Conservation (phyloP, 352 stramenopile genomes). For the Peronosclerospora sorghi region DNA sequence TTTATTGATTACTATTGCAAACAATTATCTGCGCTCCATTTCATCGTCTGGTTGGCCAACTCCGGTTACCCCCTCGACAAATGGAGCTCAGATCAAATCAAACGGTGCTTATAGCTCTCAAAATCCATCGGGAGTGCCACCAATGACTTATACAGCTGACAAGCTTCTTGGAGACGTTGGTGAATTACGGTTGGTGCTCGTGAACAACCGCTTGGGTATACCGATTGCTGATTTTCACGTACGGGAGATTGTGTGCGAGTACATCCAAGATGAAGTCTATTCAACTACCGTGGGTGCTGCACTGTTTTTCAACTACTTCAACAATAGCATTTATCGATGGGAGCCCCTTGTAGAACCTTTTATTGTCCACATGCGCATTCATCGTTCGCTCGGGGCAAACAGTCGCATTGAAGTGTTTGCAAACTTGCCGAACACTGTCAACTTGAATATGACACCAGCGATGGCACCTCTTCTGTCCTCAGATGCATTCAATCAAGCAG, state of each 20-base stretch:
- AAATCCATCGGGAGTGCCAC: not conserved
- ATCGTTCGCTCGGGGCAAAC: conserved; percentile 58
- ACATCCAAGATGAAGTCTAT: conserved; percentile 77
- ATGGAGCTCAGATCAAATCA: not conserved
- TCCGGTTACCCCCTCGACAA: conserved; percentile 3
- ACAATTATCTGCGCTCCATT: conserved; percentile 73
- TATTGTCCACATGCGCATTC: conserved; percentile 60
- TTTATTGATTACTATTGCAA: conserved; percentile 73
- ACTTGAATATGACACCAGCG: conserved; percentile 80
- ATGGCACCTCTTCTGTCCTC: conserved; percentile 80
- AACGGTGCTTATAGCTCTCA: conserved; percentile 3
- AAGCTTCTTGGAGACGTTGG: conserved; percentile 80
- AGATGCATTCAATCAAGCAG: conserved; percentile 65
- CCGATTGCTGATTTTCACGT: conserved; percentile 81
- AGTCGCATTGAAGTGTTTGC: conserved; percentile 68
- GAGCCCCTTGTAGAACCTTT: conserved; percentile 81
- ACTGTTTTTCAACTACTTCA: conserved; percentile 83
- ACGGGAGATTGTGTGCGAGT: conserved; percentile 82
- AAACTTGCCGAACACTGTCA: conserved; percentile 77
- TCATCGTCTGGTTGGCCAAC: conserved; percentile 10
- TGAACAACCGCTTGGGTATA: conserved; percentile 84
- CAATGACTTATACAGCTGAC: conserved; percentile 41
- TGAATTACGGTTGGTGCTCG: conserved; percentile 70
- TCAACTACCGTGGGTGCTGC: conserved; percentile 70
- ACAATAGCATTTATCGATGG: conserved; percentile 87